These are phyloP conservation scores for Capillidium heterosporum DNA, from an alignment of 371 early-diverging fungal genomes.

Conservation along the genomic window DNA sequence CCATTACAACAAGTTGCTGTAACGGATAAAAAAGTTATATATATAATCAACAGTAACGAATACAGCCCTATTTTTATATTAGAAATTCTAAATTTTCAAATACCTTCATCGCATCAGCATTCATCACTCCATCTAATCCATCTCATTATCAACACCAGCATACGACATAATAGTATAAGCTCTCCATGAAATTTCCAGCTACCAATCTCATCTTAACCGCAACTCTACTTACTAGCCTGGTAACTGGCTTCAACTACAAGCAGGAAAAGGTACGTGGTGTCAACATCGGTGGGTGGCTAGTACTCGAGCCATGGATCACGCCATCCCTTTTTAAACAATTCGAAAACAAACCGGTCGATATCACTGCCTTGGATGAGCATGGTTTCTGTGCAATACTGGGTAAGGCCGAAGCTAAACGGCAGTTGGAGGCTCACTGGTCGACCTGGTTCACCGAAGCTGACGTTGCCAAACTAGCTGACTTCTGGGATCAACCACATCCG, in stretches of 20 bases:
- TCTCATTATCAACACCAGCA: no score
- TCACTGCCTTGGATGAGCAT: slow-evolving; percentile 40
- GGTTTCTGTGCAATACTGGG: slow-evolving; percentile 39
- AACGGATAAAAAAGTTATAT: no score
- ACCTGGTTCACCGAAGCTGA: slow-evolving; percentile 52
- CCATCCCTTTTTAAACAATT: slow-evolving; percentile 53
- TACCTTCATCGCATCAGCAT: no score
- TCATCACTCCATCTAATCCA: no score
- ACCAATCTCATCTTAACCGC: no score
- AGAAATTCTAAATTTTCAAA: no score
- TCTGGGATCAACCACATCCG: slow-evolving; percentile 55
- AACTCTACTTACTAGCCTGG: no score
- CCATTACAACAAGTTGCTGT: no score
- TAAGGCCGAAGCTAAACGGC: slow-evolving; percentile 24
- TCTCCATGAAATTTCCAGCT: no score
- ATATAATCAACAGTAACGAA: no score
- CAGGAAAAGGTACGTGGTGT: slow-evolving; percentile 22
- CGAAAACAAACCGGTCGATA: slow-evolving; percentile 8
- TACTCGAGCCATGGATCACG: slow-evolving; percentile 43
- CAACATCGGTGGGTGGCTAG: slow-evolving; percentile 40
- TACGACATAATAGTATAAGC: no score
- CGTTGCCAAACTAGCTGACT: slow-evolving; percentile 30
- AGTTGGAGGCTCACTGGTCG: slow-evolving; percentile 35
- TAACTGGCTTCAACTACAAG: background rate
- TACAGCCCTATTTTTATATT: no score